phyloP scores from a whole-genome alignment of 345 rosid genomes.

The Salix udensis region DNA sequence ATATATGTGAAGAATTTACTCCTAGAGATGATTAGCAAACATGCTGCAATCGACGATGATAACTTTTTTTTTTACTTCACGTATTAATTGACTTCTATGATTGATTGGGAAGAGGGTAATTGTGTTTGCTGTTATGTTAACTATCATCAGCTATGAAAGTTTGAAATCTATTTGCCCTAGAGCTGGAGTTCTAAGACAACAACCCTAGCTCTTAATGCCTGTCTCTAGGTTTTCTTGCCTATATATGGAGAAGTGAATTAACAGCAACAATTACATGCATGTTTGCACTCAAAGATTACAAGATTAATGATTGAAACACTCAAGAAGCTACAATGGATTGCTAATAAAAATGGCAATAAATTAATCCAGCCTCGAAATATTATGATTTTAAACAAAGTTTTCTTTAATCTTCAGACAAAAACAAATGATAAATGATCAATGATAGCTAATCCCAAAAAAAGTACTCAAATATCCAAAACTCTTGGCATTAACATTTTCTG shows the following conservation, averaged over 20 bases:
- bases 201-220: neutral
- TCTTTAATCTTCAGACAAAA: neutral
- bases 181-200: neutral
- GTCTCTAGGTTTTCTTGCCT: neutral
- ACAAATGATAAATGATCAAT: no score
- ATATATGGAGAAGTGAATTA: neutral
- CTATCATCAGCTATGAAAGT: neutral
- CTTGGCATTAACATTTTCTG: no score
- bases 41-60: neutral
- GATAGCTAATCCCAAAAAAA: neutral
- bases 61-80: neutral
- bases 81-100: neutral
- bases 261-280: neutral
- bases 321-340: neutral
- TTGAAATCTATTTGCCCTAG: neutral
- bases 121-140: neutral
- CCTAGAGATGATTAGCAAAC: neutral
- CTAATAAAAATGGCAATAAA: neutral
- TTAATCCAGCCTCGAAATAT: neutral
- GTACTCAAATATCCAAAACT: neutral
- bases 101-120: neutral
- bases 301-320: neutral
- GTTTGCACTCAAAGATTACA: neutral
- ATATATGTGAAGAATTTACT: neutral
- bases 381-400: neutral